Evolutionary conservation across 768 basidiomycete species (phyloP).

Genomic region (Phallus indusiatus): DNA sequence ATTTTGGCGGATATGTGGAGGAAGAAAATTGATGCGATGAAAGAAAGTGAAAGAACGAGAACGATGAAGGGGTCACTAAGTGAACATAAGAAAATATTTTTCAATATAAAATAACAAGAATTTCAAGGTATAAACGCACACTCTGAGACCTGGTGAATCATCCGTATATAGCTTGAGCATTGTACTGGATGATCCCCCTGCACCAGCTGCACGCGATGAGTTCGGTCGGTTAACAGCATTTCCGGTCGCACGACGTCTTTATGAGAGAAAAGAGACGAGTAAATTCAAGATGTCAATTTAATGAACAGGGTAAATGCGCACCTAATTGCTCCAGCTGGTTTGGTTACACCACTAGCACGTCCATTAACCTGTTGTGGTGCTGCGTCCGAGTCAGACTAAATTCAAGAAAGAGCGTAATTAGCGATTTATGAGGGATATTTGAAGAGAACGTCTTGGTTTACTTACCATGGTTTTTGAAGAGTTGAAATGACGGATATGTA

Average conservation of each 20-base stretch:
- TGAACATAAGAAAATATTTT: neutral
- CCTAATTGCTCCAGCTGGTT: slow-evolving; percentile 78
- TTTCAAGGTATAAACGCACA: slow-evolving; percentile 50
- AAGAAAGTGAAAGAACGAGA: slow-evolving; percentile 87
- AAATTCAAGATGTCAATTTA: neutral
- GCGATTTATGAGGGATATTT: neutral
- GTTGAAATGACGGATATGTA: neutral
- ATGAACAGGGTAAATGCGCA: slow-evolving; percentile 26
- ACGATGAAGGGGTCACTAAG: slow-evolving; percentile 92
- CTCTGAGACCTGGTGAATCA: slow-evolving; percentile 92
- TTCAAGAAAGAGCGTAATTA: neutral
- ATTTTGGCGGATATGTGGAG: slow-evolving; percentile 94
- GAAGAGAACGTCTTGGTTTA: neutral
- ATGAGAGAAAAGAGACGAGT: neutral
- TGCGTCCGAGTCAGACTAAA: slow-evolving; percentile 75
- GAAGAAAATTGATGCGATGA: slow-evolving; percentile 98
- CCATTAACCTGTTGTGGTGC: slow-evolving; percentile 30
- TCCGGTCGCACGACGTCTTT: slow-evolving; percentile 65
- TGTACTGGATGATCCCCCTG: slow-evolving; percentile 93
- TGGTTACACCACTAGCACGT: slow-evolving; percentile 42
- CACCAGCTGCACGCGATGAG: slow-evolving; percentile 83
- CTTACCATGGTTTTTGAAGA: slow-evolving; percentile 1
- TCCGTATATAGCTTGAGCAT: slow-evolving; percentile 99
- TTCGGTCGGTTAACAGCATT: slow-evolving; percentile 66
- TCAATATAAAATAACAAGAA: neutral